phyloP scores from a whole-genome alignment of 2,329 filamentous ascomycete species.

The Penicillium sclerotigenum region DNA sequence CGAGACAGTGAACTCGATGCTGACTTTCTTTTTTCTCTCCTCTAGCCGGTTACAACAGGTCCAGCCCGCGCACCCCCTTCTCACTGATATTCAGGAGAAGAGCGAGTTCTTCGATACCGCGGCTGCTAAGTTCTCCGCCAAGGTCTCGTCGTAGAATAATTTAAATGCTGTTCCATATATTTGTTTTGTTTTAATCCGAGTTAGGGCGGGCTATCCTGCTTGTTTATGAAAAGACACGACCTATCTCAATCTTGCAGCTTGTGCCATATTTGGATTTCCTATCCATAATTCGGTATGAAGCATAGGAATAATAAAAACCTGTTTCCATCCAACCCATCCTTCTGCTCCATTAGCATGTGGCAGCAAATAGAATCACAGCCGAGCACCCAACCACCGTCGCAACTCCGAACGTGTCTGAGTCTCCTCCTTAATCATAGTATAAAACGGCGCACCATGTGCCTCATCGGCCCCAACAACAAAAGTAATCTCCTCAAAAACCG shows the following conservation, averaged over 20 bases:
- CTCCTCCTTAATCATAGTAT: conserved; percentile 21
- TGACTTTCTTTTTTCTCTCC: conserved; percentile 13
- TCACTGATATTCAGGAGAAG: conserved; percentile 78
- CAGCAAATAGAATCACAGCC: conserved; percentile 18
- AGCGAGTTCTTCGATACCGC: conserved; percentile 82
- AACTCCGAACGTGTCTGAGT: conserved; percentile 28
- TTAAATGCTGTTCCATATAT: conserved; percentile 10
- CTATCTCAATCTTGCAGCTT: conserved; percentile 15
- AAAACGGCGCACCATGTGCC: conserved; percentile 31
- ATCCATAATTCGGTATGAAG: neutral
- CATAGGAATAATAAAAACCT: neutral
- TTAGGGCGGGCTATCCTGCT: conserved; percentile 17
- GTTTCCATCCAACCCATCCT: neutral
- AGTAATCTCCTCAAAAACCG: conserved; percentile 29
- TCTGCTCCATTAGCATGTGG: neutral
- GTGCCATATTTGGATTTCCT: conserved; percentile 1
- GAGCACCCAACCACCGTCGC: conserved; percentile 29
- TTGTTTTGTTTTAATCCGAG: conserved; percentile 22
- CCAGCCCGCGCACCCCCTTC: conserved; percentile 65
- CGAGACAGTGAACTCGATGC: neutral
- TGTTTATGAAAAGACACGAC: conserved; percentile 28
- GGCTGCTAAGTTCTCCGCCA: conserved; percentile 79
- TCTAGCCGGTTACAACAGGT: conserved; percentile 46
- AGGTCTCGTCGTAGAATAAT: conserved; percentile 52
- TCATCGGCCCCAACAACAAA: conserved; percentile 30